Evolutionary conservation across 1,139 yeast species (phyloP), one percentile per base, ranked within the genome.

Genomic region (Taphrina deformans): DNA sequence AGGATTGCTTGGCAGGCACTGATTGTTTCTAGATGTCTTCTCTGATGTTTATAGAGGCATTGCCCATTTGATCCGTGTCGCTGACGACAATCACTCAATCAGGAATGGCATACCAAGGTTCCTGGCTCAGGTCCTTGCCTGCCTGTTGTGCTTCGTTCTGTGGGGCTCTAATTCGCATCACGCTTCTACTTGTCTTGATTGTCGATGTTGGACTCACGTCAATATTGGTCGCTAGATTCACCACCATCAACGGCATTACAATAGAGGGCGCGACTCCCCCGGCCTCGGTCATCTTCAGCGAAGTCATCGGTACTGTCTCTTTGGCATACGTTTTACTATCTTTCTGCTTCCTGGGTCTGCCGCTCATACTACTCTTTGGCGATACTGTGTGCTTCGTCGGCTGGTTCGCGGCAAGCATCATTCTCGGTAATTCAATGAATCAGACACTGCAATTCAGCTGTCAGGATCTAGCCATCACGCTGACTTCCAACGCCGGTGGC

Each of bases 341-440:
- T 51, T 38, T 48, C 51, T 59, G 63, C 31, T 59, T 40, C 18
- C 12, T 59, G 26, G 63, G 55, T 4, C 26, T 41, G 33, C 63
- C 63, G 10, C 14, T 59, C 12, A 18, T 59, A 9, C 26, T 50
- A 21, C 50, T 50, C 24, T 55, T 59, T 6, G 56, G 55, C 12
- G 63, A 59, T 21, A 59, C 63, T 1, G 41, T 59, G 26, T 48
- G 27, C 41, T 59, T 59, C 40, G 63, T 59, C 21, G 56, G 33
- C 26, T 59, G 63, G 63, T 59, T 59, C 41, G 63, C 63, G 2
- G 63, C 63, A 18, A 59, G 55, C 23, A 50, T 50, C 29, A 50
- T 59, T 14, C 51, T 59, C 16, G 63, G 63, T n/a, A 44, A 46
- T 21, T 50, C 63, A 10, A 53, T 59, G 29, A 59, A 40, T n/a